These are phyloP conservation scores for Allomyces arbusculus DNA, from an alignment of 192 early-diverging fungal genomes.

Conservation along the genomic window DNA sequence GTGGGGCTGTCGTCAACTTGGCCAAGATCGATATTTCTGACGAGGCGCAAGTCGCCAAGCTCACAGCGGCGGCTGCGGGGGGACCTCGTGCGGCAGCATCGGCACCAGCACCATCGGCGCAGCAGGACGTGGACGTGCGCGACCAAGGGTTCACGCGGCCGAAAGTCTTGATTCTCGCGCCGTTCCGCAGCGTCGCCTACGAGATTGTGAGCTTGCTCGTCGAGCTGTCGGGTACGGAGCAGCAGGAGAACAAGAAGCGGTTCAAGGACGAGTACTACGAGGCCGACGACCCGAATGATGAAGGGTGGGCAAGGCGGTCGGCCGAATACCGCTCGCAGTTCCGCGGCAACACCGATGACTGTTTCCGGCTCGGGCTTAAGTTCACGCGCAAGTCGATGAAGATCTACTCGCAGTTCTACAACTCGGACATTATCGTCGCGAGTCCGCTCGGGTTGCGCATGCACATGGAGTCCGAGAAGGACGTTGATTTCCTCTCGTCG, in stretches of 20 bases:
- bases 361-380: conserved; percentile 80
- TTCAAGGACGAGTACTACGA: conserved; percentile 71
- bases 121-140: conserved; percentile 39
- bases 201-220: conserved; percentile 60
- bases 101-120: not conserved
- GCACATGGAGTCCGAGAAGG: conserved; percentile 46
- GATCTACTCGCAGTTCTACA: conserved; percentile 73
- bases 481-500: conserved; percentile 83
- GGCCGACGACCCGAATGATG: conserved; percentile 32
- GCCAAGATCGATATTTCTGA: conserved; percentile 5
- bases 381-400: conserved; percentile 70
- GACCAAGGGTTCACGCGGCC: conserved; percentile 95
- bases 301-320: conserved; percentile 12
- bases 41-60: not conserved
- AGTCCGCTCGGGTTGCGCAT: conserved; percentile 81
- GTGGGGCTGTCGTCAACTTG: conserved; percentile 21
- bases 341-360: conserved; percentile 87
- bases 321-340: conserved; percentile 68
- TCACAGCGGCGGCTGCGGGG: not conserved
- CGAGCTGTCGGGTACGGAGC: conserved; percentile 53
- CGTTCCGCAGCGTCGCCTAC: conserved; percentile 64
- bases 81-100: too few species aligned
- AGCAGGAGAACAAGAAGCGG: conserved; percentile 66
- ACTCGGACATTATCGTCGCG: conserved; percentile 73
- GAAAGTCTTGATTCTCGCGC: conserved; percentile 70